Base-by-base conservation (phyloP, 2,329 filamentous ascomycete genomes). In the Phialophora chinensis region DNA sequence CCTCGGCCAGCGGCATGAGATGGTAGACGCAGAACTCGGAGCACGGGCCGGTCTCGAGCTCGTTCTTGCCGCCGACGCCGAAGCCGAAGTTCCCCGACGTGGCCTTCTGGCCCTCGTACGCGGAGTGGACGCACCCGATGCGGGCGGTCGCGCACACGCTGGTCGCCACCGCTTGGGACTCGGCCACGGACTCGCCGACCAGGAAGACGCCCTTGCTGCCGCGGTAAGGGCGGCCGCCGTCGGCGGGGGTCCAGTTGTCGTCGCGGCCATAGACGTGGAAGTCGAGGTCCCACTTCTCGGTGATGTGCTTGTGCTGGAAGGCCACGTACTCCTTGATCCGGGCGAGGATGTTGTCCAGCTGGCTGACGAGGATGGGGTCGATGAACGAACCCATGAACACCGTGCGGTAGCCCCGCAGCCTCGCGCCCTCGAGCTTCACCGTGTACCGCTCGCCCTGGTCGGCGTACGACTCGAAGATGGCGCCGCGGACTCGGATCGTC, bases 21-120 rank as follows among this genome's bases (percentile, higher is more conserved):
- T 85, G 83, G 56, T 85, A 85, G 2, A 85, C 68, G 3, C 73
- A 80, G 69, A 84, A 85, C 54, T 74, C 5, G 80, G 75, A 63
- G 77, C 80, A 2, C 20, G 78, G 76, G 0, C 83, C 81, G 29
- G 78, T 68, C n/a, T 77, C 72, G n/a, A 79, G 77, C 23, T 77
- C 75, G 33, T 73, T 69, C 50, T 78, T 77, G 33, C 78, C 78
- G 14, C 50, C 60, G 42, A 66, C 35, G 6, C 60, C 60, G 11
- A 80, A 77, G 1, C 78, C 79, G 53, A 86, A 80, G 66, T 86
- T 86, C 0, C 84, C 85, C 0, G 79, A 77, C 0, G 83, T 86
- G 0, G 83, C 84, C 25, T 82, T 81, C 70, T 86, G 84, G 0
- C 80, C 79, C 0, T 77, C 74, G 63, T 86, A 86, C 0, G 80